Conservation (phyloP, 2,329 filamentous ascomycete genomes). For the Trematosphaeria pertusa region DNA sequence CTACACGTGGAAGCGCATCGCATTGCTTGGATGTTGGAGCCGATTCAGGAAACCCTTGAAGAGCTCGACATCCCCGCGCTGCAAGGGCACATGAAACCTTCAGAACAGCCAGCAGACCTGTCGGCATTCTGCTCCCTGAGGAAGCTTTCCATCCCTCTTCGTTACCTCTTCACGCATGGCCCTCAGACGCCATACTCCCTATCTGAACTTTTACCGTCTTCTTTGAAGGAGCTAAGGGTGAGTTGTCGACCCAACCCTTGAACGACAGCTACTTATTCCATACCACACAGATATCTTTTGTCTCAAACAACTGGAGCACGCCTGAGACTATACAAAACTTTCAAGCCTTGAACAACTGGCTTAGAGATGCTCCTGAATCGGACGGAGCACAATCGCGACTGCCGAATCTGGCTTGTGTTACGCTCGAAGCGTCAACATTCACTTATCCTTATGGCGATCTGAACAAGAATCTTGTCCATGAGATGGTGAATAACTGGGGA, state of each 20-base stretch:
- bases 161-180: constrained; percentile 2
- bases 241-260: too few relatives aligned
- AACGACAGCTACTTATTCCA: too few relatives aligned
- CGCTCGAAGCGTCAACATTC: neutral
- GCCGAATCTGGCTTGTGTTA: neutral
- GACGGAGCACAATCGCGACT: neutral
- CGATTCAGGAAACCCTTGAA: constrained; percentile 6
- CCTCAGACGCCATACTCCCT: neutral
- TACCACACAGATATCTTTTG: neutral
- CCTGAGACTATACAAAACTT: neutral
- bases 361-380: neutral
- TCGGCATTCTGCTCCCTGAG: constrained; percentile 4
- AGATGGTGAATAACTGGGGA: neutral
- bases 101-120: neutral
- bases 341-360: neutral
- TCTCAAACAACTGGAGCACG: neutral
- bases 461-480: neutral
- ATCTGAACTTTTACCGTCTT: neutral
- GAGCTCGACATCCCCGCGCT: constrained; percentile 1
- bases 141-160: constrained; percentile 4
- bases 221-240: constrained; percentile 2
- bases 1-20: neutral
- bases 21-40: constrained; percentile 3
- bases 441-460: neutral
- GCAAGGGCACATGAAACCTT: neutral